Evolutionary conservation across 768 basidiomycete genomes (phyloP).

Genomic region (Xerocomellus intermedius): DNA sequence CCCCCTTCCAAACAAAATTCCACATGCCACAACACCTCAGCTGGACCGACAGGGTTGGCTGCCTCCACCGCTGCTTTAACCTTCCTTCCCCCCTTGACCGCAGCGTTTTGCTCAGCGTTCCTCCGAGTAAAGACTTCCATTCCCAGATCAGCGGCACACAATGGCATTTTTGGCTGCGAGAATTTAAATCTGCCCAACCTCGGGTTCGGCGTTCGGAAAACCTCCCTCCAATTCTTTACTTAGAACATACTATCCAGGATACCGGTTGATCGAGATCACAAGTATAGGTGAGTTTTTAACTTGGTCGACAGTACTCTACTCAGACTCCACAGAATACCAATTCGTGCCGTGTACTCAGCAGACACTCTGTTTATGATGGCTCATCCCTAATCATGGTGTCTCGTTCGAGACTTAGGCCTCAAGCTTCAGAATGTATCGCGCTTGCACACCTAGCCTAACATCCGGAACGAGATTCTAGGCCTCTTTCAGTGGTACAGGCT

Average conservation of each 20-base stretch:
- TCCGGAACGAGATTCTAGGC: constrained; percentile 53
- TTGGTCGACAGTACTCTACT: background rate
- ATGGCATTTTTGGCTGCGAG: background rate
- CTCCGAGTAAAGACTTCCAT: background rate
- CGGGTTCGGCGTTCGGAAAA: no score
- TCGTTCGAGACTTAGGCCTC: background rate
- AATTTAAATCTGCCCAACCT: no score
- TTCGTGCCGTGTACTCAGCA: background rate
- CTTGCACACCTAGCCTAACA: constrained; percentile 27
- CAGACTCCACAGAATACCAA: constrained; percentile 5
- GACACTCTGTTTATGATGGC: background rate
- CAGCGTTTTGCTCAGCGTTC: background rate
- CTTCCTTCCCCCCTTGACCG: background rate
- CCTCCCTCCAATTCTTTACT: background rate
- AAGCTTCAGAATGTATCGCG: background rate
- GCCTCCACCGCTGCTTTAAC: no score
- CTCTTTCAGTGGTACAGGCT: constrained; percentile 67
- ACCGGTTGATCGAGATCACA: background rate
- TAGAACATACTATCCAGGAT: background rate
- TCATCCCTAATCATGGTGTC: background rate
- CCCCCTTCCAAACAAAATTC: constrained; percentile 8
- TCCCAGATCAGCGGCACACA: background rate
- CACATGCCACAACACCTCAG: constrained; percentile 11
- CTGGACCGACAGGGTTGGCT: no score
- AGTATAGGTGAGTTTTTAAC: background rate